These are phyloP conservation scores for Hippophae rhamnoides DNA, from an alignment of 306 rosid genomes.

Conservation along the genomic window DNA sequence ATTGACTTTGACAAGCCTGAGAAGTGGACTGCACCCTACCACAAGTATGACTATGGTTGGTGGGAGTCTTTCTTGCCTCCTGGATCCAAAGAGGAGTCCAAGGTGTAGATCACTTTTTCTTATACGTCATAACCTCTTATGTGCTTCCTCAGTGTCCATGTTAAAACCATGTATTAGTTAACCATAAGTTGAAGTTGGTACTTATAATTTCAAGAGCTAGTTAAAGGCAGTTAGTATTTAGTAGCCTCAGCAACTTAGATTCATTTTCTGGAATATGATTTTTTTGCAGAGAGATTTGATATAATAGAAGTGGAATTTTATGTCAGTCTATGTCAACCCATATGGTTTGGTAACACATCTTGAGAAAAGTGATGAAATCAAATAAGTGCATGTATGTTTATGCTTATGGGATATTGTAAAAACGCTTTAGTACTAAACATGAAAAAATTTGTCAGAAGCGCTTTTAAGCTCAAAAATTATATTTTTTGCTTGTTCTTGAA, in stretches of 20 bases:
- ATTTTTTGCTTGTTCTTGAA: too few species aligned
- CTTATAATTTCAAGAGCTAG: background rate
- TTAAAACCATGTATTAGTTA: slow-evolving; percentile 1
- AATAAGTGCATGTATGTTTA: background rate
- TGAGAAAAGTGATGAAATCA: background rate
- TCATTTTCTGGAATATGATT: background rate
- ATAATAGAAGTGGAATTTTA: background rate
- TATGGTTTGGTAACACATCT: background rate
- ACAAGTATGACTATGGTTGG: slow-evolving; percentile 86
- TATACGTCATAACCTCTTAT: slow-evolving; percentile 1
- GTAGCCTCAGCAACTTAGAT: background rate
- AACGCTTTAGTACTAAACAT: too few species aligned
- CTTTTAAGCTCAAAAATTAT: too few species aligned
- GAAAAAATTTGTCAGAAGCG: too few species aligned
- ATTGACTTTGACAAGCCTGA: slow-evolving; percentile 74
- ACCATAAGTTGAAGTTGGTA: slow-evolving; percentile 10
- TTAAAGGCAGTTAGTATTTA: slow-evolving; percentile 11
- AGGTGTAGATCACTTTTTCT: slow-evolving; percentile 29
- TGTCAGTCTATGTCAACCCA: background rate
- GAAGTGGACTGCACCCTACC: slow-evolving; percentile 93
- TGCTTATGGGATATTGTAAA: too few species aligned
- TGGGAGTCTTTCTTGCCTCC: slow-evolving; percentile 75
- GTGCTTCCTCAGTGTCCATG: slow-evolving; percentile 12
- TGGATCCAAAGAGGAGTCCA: slow-evolving; percentile 45
- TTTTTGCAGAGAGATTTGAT: slow-evolving; percentile 5